These are phyloP conservation scores for Pistacia atlantica DNA, from an alignment of 345 rosid genomes.

Conservation along the genomic window DNA sequence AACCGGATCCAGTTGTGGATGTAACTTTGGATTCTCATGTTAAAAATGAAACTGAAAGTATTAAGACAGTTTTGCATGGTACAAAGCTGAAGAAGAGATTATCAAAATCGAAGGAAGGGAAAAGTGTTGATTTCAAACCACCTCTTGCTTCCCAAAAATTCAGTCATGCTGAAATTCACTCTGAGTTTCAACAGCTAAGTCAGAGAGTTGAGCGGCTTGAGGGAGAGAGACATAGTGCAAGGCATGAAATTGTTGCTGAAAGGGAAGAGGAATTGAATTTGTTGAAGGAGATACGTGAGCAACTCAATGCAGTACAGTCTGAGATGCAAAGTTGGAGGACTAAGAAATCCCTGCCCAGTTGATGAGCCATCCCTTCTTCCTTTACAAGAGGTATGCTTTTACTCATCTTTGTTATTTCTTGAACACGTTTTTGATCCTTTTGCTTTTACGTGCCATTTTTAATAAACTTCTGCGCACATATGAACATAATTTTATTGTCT, in stretches of 20 bases:
- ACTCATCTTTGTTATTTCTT: background rate
- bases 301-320: constrained; percentile 59
- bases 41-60: constrained; percentile 28
- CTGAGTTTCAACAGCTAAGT: constrained; percentile 35
- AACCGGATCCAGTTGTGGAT: constrained; percentile 26
- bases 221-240: constrained; percentile 31
- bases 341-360: constrained; percentile 32
- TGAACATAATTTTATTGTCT: background rate
- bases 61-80: constrained; percentile 35
- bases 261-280: constrained; percentile 53
- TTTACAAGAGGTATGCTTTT: constrained; percentile 48
- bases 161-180: constrained; percentile 1
- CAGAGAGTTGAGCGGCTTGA: constrained; percentile 57
- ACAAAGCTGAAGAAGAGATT: constrained; percentile 26
- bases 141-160: constrained; percentile 13
- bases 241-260: constrained; percentile 37
- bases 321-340: constrained; percentile 55
- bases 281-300: constrained; percentile 65
- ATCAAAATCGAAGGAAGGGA: constrained; percentile 28
- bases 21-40: constrained; percentile 19
- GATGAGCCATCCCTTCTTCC: constrained; percentile 30
- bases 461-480: background rate
- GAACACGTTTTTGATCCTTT: background rate
- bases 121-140: constrained; percentile 16
- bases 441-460: too few relatives aligned